Conservation (phyloP, 1,284 basidiomycete species). For the Rhodofomes roseus region DNA sequence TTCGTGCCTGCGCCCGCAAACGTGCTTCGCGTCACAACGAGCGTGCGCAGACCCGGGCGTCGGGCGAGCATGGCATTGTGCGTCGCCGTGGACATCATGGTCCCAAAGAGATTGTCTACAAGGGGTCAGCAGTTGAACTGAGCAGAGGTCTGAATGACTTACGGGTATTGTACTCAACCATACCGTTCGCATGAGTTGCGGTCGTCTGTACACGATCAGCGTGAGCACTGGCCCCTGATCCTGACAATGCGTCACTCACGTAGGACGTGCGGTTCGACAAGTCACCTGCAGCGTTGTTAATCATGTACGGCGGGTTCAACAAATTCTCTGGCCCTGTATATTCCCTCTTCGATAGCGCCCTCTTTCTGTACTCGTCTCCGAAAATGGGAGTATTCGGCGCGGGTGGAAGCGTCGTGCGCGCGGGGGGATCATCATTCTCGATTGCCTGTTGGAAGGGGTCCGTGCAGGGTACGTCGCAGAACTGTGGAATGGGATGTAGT, state of each 20-base stretch:
- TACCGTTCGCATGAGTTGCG: constrained; percentile 56
- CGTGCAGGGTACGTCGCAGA: constrained; percentile 55
- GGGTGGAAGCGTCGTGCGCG: constrained; percentile 46
- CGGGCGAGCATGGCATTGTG: constrained; percentile 58
- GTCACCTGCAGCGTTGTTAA: constrained; percentile 47
- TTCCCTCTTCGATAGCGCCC: constrained; percentile 27
- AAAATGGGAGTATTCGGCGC: constrained; percentile 53
- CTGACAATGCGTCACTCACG: constrained; percentile 31
- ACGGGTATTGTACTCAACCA: constrained; percentile 60
- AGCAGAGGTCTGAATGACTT: constrained; percentile 8
- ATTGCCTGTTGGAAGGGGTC: constrained; percentile 55
- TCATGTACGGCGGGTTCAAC: constrained; percentile 52
- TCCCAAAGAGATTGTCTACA: constrained; percentile 62
- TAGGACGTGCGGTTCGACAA: constrained; percentile 54
- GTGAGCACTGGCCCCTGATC: background rate
- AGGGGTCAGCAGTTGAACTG: background rate
- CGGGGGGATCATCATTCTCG: constrained; percentile 48
- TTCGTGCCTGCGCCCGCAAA: constrained; percentile 64
- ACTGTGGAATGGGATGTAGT: constrained; percentile 31
- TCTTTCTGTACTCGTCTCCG: constrained; percentile 19
- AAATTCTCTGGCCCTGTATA: constrained; percentile 32
- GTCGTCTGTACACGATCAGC: constrained; percentile 37
- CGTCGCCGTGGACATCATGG: constrained; percentile 67
- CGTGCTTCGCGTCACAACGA: constrained; percentile 71
- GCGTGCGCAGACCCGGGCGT: constrained; percentile 54